These are phyloP conservation scores for Tolypocladium inflatum DNA, from an alignment of 2,329 filamentous ascomycete species.

Conservation along the genomic window DNA sequence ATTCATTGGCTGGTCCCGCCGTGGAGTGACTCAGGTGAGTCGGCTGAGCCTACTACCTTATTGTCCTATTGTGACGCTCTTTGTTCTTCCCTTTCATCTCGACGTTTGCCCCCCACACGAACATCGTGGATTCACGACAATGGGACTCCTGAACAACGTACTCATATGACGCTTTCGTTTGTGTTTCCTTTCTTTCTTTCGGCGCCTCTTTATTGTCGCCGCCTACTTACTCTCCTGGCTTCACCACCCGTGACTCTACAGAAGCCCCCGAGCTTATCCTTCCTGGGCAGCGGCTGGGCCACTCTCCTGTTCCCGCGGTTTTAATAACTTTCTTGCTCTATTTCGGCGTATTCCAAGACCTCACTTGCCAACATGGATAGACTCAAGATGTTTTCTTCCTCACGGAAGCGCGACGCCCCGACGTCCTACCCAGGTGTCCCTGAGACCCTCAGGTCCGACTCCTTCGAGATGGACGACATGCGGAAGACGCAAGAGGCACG, in stretches of 20 bases:
- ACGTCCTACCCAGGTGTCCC: constrained; percentile 27
- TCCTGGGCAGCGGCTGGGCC: neutral
- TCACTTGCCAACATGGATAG: constrained; percentile 8
- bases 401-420: constrained; percentile 20
- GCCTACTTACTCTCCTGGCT: neutral
- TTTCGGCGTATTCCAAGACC: neutral
- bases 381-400: constrained; percentile 26
- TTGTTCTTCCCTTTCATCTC: neutral
- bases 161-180: neutral
- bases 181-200: neutral
- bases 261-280: neutral
- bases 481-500: constrained; percentile 19
- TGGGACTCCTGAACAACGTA: neutral
- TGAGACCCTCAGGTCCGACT: constrained; percentile 24
- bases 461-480: constrained; percentile 24
- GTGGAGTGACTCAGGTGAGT: neutral
- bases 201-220: neutral
- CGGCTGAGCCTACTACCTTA: neutral
- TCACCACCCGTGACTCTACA: neutral
- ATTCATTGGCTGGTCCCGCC: neutral
- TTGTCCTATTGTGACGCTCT: neutral
- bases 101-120: neutral
- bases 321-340: neutral
- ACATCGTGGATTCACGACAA: neutral
- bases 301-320: neutral